Conservation (phyloP, 2,329 filamentous ascomycete species). For the Septoria linicola region DNA sequence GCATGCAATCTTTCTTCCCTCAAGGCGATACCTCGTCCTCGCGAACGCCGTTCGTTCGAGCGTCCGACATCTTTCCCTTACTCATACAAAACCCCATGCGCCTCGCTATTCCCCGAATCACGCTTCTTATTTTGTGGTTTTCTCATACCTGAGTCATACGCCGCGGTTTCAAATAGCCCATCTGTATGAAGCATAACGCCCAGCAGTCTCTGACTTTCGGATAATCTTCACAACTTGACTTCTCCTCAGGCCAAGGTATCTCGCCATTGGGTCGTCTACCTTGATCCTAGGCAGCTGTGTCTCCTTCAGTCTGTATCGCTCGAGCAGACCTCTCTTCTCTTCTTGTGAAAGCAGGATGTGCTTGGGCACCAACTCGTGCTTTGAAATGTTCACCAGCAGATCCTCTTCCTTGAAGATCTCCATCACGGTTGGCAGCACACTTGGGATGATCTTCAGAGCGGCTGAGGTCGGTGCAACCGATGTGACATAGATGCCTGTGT, state of each 20-base stretch:
- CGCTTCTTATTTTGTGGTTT: constrained; percentile 6
- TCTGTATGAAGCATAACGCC: constrained; percentile 93
- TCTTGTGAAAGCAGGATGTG: constrained; percentile 87
- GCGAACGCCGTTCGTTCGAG: no score
- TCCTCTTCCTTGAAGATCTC: constrained; percentile 97
- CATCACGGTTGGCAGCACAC: constrained; percentile 74
- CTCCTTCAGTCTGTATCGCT: constrained; percentile 93
- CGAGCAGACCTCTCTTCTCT: constrained; percentile 81
- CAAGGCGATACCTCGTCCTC: constrained; percentile 12
- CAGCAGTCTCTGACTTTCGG: constrained; percentile 89
- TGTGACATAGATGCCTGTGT: constrained; percentile 88
- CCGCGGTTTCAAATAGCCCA: constrained; percentile 51
- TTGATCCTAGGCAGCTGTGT: constrained; percentile 93
- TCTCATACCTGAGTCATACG: neutral
- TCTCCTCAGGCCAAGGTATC: constrained; percentile 84
- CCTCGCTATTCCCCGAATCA: constrained; percentile 23
- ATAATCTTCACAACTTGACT: constrained; percentile 99
- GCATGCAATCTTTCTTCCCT: no score
- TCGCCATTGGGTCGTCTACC: constrained; percentile 85
- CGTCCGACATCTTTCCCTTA: no score
- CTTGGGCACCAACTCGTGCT: constrained; percentile 92
- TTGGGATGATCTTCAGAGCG: constrained; percentile 80
- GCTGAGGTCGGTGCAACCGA: constrained; percentile 78
- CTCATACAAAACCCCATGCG: constrained; percentile 15
- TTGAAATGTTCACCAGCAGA: constrained; percentile 94